These are phyloP conservation scores for Niveomyces coronatus DNA, from an alignment of 2,329 filamentous ascomycete species.

Conservation along the genomic window DNA sequence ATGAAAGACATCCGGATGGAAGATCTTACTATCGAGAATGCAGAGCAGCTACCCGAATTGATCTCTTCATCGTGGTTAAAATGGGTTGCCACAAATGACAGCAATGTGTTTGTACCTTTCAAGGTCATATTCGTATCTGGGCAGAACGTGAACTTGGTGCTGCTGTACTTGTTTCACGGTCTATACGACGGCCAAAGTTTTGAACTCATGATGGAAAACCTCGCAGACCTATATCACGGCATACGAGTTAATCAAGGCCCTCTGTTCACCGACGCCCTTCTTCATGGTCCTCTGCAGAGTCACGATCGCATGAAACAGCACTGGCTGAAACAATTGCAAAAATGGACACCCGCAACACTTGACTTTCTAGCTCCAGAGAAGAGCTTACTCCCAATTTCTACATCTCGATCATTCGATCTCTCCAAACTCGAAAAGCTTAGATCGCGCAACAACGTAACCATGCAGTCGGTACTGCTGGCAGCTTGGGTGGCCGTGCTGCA, in stretches of 20 bases:
- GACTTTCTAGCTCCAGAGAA: not conserved
- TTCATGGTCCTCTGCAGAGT: slow-evolving; percentile 55
- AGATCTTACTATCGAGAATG: slow-evolving; percentile 19
- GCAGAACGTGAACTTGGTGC: slow-evolving; percentile 29
- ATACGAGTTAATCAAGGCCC: slow-evolving; percentile 27
- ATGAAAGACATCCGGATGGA: slow-evolving; percentile 33
- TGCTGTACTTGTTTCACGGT: slow-evolving; percentile 70
- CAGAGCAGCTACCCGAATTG: slow-evolving; percentile 21
- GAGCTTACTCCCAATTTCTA: not conserved
- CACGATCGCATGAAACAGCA: slow-evolving; percentile 40
- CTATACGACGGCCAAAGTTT: slow-evolving; percentile 81
- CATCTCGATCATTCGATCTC: slow-evolving; percentile 3
- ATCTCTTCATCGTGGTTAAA: slow-evolving; percentile 26
- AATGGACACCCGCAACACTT: slow-evolving; percentile 16
- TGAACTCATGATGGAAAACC: slow-evolving; percentile 50
- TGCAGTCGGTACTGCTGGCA: slow-evolving; percentile 44
- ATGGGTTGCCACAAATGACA: slow-evolving; percentile 46
- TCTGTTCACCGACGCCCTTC: slow-evolving; percentile 55
- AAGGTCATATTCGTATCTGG: slow-evolving; percentile 34
- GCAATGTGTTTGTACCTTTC: slow-evolving; percentile 40
- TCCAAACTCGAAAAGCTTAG: slow-evolving; percentile 4
- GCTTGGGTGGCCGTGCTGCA: slow-evolving; percentile 59
- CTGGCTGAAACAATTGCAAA: slow-evolving; percentile 51
- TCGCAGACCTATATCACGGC: slow-evolving; percentile 26
- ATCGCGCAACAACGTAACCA: slow-evolving; percentile 15